These are phyloP conservation scores for Annulohypoxylon maeteangense DNA, from an alignment of 495 filamentous ascomycete genomes.

Conservation along the genomic window DNA sequence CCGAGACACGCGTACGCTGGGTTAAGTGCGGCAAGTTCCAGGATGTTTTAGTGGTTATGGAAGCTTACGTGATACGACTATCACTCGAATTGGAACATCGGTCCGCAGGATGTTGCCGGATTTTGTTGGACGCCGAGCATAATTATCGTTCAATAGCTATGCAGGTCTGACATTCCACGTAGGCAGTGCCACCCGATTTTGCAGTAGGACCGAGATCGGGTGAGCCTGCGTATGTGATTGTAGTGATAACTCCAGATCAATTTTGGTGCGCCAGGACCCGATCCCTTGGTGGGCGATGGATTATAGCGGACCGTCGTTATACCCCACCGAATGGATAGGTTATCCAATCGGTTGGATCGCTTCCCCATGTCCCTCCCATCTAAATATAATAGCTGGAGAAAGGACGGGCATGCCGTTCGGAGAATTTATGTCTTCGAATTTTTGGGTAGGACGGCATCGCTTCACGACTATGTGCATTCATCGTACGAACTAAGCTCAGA, in stretches of 20 bases:
- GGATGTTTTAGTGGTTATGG: background rate
- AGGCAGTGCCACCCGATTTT: background rate
- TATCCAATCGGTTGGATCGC: background rate
- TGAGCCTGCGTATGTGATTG: background rate
- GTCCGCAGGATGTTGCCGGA: conserved; percentile 3
- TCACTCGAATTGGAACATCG: background rate
- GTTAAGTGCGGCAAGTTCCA: conserved; percentile 3
- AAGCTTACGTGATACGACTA: conserved; percentile 28
- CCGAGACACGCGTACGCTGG: conserved; percentile 1
- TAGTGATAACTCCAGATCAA: background rate
- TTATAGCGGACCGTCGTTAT: background rate
- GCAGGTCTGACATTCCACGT: conserved; percentile 23
- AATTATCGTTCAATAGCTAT: conserved; percentile 7
- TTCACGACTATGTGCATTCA: background rate
- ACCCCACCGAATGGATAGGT: background rate
- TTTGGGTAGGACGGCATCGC: background rate
- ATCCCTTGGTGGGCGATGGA: background rate
- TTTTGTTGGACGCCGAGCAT: background rate
- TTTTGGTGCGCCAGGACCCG: background rate
- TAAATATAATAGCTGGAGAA: conserved; percentile 8
- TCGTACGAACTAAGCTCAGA: background rate
- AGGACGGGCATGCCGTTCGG: conserved; percentile 1
- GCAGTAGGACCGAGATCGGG: conserved; percentile 9
- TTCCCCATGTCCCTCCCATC: conserved; percentile 1
- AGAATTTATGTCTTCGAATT: conserved; percentile 13